phyloP scores from a whole-genome alignment of 352 stramenopile species.

The Phytopythium litorale region DNA sequence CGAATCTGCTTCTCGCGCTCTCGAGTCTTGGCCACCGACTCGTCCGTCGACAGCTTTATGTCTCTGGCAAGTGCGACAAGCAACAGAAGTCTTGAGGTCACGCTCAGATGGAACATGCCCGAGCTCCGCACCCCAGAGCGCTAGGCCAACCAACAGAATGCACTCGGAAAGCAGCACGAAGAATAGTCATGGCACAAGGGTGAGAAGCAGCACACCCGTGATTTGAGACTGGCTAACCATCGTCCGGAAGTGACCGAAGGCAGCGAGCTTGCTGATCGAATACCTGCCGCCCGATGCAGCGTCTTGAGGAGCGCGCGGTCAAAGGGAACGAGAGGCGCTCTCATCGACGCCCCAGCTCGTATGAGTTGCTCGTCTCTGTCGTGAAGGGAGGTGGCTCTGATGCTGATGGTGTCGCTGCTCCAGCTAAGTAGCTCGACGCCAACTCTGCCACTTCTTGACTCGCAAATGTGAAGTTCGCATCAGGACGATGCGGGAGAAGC shows the following conservation, averaged over 20 bases:
- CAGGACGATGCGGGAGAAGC: too few relatives aligned
- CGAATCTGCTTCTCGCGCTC: neutral
- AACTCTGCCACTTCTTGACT: too few relatives aligned
- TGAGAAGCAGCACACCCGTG: neutral
- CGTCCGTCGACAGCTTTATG: too few relatives aligned
- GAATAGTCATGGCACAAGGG: conserved; percentile 13
- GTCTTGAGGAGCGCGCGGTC: neutral
- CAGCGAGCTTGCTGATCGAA: conserved; percentile 11
- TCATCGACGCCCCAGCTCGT: too few relatives aligned
- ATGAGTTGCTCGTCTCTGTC: too few relatives aligned
- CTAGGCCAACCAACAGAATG: conserved; percentile 17
- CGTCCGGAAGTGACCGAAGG: conserved; percentile 7
- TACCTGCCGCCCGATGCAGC: neutral
- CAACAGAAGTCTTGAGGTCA: too few relatives aligned
- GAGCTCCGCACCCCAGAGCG: neutral
- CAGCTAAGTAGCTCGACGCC: too few relatives aligned
- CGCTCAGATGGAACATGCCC: neutral
- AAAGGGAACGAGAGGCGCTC: neutral
- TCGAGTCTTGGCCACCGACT: too few relatives aligned
- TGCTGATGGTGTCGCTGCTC: too few relatives aligned
- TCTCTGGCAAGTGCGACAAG: too few relatives aligned
- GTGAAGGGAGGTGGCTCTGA: too few relatives aligned
- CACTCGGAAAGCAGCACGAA: conserved; percentile 15
- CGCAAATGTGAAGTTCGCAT: too few relatives aligned
- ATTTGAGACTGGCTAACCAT: neutral